These are phyloP conservation scores for Eragrostis curvula DNA, from an alignment of 176 grass and related monocot species.

Conservation along the genomic window DNA sequence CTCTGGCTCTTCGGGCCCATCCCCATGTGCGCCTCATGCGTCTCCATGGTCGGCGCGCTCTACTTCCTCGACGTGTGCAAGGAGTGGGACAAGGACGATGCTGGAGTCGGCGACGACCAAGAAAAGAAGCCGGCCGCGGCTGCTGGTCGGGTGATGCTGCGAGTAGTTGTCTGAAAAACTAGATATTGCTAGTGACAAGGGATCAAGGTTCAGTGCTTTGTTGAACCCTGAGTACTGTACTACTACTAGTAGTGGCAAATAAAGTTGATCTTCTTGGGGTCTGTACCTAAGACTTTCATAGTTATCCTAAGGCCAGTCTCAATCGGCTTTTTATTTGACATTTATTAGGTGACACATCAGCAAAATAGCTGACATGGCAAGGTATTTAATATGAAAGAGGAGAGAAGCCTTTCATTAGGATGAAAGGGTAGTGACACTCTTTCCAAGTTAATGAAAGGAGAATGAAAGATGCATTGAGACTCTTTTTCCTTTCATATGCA, in stretches of 20 bases:
- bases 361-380: too few species aligned
- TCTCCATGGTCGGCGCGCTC: conserved; percentile 37
- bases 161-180: neutral
- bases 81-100: conserved; percentile 28
- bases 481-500: too few species aligned
- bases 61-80: conserved; percentile 58
- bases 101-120: too few species aligned
- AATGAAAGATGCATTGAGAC: too few species aligned
- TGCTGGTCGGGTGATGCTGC: neutral
- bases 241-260: neutral
- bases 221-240: neutral
- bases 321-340: too few species aligned
- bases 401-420: too few species aligned
- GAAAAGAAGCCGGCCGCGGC: neutral
- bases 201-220: conserved; percentile 18
- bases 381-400: too few species aligned
- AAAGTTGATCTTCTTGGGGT: conserved; percentile 2
- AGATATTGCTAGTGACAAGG: neutral
- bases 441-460: too few species aligned
- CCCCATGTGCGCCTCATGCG: conserved; percentile 52
- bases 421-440: too few species aligned
- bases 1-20: conserved; percentile 71
- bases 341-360: too few species aligned
- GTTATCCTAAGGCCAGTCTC: too few species aligned
- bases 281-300: neutral